phyloP scores from a whole-genome alignment of 768 basidiomycete species.

The Podaxis sp. region DNA sequence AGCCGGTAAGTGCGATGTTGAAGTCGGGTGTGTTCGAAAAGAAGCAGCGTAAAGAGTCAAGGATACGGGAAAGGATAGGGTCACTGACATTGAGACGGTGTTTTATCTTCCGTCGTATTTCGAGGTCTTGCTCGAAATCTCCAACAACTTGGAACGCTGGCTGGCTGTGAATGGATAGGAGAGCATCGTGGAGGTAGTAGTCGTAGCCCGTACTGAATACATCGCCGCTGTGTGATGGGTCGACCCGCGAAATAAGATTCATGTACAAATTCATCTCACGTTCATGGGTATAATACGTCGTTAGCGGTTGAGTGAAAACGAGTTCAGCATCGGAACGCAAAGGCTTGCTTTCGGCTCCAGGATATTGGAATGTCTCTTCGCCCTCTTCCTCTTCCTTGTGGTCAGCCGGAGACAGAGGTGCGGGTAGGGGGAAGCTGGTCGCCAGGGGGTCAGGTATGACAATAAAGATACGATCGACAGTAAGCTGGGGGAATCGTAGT shows the following conservation, averaged over 20 bases:
- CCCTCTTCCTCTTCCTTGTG: slow-evolving; percentile 42
- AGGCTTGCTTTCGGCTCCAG: slow-evolving; percentile 30
- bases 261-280: slow-evolving; percentile 82
- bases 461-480: slow-evolving; percentile 64
- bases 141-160: slow-evolving; percentile 47
- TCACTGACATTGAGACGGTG: slow-evolving; percentile 81
- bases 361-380: slow-evolving; percentile 43
- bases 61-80: slow-evolving; percentile 62
- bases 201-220: slow-evolving; percentile 84
- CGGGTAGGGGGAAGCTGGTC: slow-evolving; percentile 68
- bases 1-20: slow-evolving; percentile 86
- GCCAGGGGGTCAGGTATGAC: slow-evolving; percentile 67
- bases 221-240: slow-evolving; percentile 64
- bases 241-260: slow-evolving; percentile 70
- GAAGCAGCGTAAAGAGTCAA: slow-evolving; percentile 72
- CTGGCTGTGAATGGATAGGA: slow-evolving; percentile 63
- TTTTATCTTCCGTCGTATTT: slow-evolving; percentile 36
- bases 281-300: slow-evolving; percentile 76
- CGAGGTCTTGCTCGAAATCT: slow-evolving; percentile 31
- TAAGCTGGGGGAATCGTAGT: slow-evolving; percentile 58
- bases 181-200: slow-evolving; percentile 76
- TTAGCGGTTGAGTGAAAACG: slow-evolving; percentile 58
- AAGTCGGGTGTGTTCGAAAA: slow-evolving; percentile 82
- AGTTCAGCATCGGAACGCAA: slow-evolving; percentile 21
- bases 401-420: slow-evolving; percentile 24